phyloP scores from a whole-genome alignment of 1,284 basidiomycete species.

The Apiotrichum gamsii region DNA sequence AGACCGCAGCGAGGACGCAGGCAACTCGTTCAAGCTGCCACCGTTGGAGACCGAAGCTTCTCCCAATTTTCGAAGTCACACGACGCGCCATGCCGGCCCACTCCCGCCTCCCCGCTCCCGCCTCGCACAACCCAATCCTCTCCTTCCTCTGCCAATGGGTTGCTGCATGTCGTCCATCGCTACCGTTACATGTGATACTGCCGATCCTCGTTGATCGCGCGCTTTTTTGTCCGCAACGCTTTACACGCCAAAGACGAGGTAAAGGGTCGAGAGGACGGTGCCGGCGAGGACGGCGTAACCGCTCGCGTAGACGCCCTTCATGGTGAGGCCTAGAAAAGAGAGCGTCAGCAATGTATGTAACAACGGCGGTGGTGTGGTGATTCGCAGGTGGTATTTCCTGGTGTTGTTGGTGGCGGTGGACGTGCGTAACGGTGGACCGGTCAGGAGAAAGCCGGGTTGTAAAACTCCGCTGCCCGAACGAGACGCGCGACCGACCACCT shows the following conservation, averaged over 20 bases:
- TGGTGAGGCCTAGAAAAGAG: constrained; percentile 62
- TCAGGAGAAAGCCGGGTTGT: no score
- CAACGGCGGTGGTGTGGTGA: no score
- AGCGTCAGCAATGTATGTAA: no score
- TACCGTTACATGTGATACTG: constrained; percentile 4
- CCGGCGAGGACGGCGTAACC: constrained; percentile 80
- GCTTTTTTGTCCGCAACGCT: neutral
- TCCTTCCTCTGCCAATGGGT: neutral
- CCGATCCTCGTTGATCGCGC: no score
- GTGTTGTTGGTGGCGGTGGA: no score
- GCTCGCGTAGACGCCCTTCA: constrained; percentile 70
- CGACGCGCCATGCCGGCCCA: no score
- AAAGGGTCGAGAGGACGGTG: constrained; percentile 67
- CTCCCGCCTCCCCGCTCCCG: neutral
- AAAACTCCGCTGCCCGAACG: no score
- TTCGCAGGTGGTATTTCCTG: neutral
- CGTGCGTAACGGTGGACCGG: neutral
- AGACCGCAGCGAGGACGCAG: no score
- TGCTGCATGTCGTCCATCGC: constrained; percentile 8
- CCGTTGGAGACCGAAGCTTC: no score
- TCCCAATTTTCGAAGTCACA: no score
- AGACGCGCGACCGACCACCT: no score
- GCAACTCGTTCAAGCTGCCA: no score
- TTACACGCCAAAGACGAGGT: constrained; percentile 18
- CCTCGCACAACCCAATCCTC: neutral